Evolutionary conservation across 2,329 filamentous ascomycete species (phyloP).

Genomic region (Sporothrix pseudoabietina): DNA sequence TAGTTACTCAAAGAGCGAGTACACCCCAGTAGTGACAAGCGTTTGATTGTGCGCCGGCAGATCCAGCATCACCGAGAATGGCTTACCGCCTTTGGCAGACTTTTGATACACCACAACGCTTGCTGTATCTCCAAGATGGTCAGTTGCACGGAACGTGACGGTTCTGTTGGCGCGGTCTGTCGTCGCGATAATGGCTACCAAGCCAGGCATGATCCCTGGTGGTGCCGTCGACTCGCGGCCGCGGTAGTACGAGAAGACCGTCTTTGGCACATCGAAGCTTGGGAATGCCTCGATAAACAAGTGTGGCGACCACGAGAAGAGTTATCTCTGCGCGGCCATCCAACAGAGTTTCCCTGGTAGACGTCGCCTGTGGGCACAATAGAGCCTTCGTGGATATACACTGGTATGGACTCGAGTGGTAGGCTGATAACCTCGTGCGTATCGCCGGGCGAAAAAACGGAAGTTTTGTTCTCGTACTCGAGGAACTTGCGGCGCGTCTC

Average conservation of each 20-base stretch:
- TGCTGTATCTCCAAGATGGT: neutral
- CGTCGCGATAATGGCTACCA: slow-evolving; percentile 8
- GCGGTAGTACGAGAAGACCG: slow-evolving; percentile 28
- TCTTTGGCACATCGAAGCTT: slow-evolving; percentile 34
- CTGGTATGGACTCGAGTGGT: slow-evolving; percentile 38
- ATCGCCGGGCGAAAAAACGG: slow-evolving; percentile 35
- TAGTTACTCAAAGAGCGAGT: neutral
- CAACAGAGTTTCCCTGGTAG: slow-evolving; percentile 40
- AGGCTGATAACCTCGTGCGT: slow-evolving; percentile 31
- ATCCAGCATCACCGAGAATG: slow-evolving; percentile 13
- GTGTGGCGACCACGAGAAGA: slow-evolving; percentile 37
- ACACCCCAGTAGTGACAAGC: neutral
- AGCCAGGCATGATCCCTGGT: neutral
- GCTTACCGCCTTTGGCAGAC: neutral
- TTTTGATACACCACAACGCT: slow-evolving; percentile 19
- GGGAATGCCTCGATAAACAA: slow-evolving; percentile 42
- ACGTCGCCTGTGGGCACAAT: slow-evolving; percentile 42
- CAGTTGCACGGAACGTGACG: neutral
- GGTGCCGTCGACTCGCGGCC: slow-evolving; percentile 25
- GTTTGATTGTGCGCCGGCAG: slow-evolving; percentile 17
- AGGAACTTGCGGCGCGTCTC: slow-evolving; percentile 38
- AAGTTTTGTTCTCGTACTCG: slow-evolving; percentile 42
- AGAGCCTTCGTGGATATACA: slow-evolving; percentile 42
- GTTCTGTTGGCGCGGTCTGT: slow-evolving; percentile 15
- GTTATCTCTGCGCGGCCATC: slow-evolving; percentile 36